Conservation (phyloP, 768 basidiomycete species). For the Kwoniella sp. region DNA sequence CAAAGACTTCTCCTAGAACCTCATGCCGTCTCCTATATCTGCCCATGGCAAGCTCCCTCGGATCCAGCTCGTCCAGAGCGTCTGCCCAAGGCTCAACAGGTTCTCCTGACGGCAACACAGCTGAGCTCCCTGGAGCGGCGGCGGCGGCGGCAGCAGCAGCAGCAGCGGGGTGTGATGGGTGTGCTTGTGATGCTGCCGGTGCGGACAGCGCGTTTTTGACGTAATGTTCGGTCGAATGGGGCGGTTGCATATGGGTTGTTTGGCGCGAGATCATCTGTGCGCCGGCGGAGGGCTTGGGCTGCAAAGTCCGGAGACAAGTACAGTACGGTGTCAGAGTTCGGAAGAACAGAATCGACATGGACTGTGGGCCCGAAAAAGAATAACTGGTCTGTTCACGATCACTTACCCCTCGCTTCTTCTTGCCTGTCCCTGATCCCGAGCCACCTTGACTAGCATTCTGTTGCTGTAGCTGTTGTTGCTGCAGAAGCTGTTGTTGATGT, state of each 20-base stretch:
- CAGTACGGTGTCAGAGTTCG: background rate
- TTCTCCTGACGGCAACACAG: background rate
- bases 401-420: constrained; percentile 31
- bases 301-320: too few relatives aligned
- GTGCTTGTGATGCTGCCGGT: background rate
- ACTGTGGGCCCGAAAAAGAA: too few relatives aligned
- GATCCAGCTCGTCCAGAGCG: constrained; percentile 47
- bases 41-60: constrained; percentile 47
- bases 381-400: constrained; percentile 1
- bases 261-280: constrained; percentile 25
- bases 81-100: constrained; percentile 48
- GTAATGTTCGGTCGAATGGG: constrained; percentile 28
- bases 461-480: constrained; percentile 2
- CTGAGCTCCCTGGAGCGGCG: background rate
- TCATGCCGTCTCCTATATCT: constrained; percentile 48
- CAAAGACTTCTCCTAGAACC: constrained; percentile 44
- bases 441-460: constrained; percentile 4
- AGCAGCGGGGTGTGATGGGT: background rate
- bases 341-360: too few relatives aligned
- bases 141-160: background rate
- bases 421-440: constrained; percentile 9
- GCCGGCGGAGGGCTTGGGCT: constrained; percentile 20
- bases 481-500: background rate
- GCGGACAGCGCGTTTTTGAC: constrained; percentile 27
- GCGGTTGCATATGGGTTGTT: constrained; percentile 16